Percentiles rank a stretch among this genome's conserved stretches.
Evolutionary conservation across 2,329 filamentous ascomycete species (phyloP).

Genomic region (Teratosphaeria zuluensis): DNA sequence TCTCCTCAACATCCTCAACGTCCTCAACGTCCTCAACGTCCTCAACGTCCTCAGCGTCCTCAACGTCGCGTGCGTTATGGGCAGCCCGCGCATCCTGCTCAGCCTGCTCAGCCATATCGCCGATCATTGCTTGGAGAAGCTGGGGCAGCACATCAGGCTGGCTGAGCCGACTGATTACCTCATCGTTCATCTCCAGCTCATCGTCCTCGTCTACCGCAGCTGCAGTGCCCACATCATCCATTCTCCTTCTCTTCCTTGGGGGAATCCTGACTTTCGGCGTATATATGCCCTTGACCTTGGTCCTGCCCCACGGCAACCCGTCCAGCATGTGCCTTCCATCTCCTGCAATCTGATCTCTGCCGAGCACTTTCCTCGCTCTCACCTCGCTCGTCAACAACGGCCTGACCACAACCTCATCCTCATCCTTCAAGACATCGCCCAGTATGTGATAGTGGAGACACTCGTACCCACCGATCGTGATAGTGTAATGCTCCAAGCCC

Average conservation of each 20-base stretch:
- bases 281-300: slow-evolving; percentile 48
- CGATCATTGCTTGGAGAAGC: background rate
- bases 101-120: no score
- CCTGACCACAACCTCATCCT: slow-evolving; percentile 76
- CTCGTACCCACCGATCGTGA: slow-evolving; percentile 72
- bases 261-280: slow-evolving; percentile 28
- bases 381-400: slow-evolving; percentile 68
- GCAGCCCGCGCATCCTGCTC: no score
- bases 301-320: slow-evolving; percentile 72
- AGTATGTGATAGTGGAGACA: slow-evolving; percentile 77
- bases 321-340: slow-evolving; percentile 78
- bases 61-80: no score
- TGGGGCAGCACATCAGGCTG: background rate
- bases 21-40: slow-evolving; percentile 14
- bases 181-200: background rate
- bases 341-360: slow-evolving; percentile 68
- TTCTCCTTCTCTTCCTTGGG: slow-evolving; percentile 21
- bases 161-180: no score
- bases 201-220: slow-evolving; percentile 33
- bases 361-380: slow-evolving; percentile 60
- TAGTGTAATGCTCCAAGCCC: slow-evolving; percentile 83
- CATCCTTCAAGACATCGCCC: slow-evolving; percentile 61
- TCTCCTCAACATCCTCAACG: background rate
- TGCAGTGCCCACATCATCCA: slow-evolving; percentile 23
- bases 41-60: no score